phyloP scores from a whole-genome alignment of 768 basidiomycete genomes.

The Rhizopogon rudus region DNA sequence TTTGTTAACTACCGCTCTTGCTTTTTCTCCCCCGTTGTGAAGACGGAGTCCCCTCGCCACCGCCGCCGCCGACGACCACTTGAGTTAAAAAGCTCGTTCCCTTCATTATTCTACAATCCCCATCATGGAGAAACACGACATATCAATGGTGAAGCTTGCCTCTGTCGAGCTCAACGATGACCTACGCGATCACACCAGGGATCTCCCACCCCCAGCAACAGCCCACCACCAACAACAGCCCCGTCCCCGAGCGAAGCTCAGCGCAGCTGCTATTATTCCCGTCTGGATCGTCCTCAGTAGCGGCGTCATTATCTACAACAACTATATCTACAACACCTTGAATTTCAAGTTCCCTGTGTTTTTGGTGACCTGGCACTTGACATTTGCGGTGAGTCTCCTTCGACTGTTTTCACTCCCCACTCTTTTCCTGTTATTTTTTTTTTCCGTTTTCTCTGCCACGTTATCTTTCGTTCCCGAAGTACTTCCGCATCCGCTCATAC shows the following conservation, averaged over 20 bases:
- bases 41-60: background rate
- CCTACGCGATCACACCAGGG: background rate
- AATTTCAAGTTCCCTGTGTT: constrained; percentile 90
- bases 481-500: background rate
- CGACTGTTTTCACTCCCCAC: too few relatives aligned
- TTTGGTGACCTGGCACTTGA: constrained; percentile 82
- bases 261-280: constrained; percentile 73
- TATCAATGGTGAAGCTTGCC: background rate
- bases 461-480: too few relatives aligned
- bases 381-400: constrained; percentile 49
- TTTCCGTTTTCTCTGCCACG: background rate
- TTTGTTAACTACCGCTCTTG: too few relatives aligned
- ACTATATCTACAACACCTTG: constrained; percentile 78
- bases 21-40: background rate
- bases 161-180: constrained; percentile 7
- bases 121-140: background rate
- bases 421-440: background rate
- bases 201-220: constrained; percentile 16
- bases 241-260: constrained; percentile 43
- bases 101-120: background rate
- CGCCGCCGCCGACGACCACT: too few relatives aligned
- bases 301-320: constrained; percentile 94
- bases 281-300: constrained; percentile 92
- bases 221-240: constrained; percentile 58
- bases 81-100: background rate